Conservation (phyloP, 2,329 filamentous ascomycete genomes). For the Apiospora malaysiana region DNA sequence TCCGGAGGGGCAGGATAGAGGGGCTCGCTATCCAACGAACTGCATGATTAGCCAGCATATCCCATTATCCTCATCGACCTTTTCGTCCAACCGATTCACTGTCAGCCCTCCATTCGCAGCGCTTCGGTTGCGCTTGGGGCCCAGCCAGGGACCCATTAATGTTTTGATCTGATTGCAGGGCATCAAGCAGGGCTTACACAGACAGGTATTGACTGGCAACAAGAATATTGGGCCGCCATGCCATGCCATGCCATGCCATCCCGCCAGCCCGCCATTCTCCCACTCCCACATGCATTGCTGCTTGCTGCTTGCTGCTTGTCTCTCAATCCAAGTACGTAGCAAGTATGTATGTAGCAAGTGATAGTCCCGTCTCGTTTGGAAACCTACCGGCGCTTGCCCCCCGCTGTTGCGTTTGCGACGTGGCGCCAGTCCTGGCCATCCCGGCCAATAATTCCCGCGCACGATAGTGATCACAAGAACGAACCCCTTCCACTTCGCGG, state of each 20-base stretch:
- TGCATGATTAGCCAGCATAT: constrained; percentile 15
- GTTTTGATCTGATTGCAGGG: constrained; percentile 16
- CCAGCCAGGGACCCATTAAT: constrained; percentile 5
- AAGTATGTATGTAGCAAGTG: background rate
- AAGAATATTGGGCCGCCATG: constrained; percentile 14
- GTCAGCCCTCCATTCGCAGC: constrained; percentile 16
- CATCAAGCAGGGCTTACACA: background rate
- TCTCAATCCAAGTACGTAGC: background rate
- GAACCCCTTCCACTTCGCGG: constrained; percentile 1
- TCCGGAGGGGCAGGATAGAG: constrained; percentile 11
- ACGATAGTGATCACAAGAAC: constrained; percentile 24
- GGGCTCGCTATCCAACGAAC: constrained; percentile 16
- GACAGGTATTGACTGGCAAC: background rate
- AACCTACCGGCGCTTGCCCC: constrained; percentile 17
- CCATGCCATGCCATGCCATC: background rate
- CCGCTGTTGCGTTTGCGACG: constrained; percentile 24
- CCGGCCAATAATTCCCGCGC: constrained; percentile 26
- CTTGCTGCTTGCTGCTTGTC: constrained; percentile 14
- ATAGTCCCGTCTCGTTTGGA: background rate
- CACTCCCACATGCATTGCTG: background rate
- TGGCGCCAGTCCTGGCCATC: constrained; percentile 27
- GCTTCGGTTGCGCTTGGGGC: constrained; percentile 13
- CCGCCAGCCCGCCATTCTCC: background rate
- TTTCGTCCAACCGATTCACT: constrained; percentile 15
- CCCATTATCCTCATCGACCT: background rate